Evolutionary conservation across 805 yeast genomes (phyloP), one percentile per base, ranked within the genome.

Genomic region (Saturnispora serradocipensis): DNA sequence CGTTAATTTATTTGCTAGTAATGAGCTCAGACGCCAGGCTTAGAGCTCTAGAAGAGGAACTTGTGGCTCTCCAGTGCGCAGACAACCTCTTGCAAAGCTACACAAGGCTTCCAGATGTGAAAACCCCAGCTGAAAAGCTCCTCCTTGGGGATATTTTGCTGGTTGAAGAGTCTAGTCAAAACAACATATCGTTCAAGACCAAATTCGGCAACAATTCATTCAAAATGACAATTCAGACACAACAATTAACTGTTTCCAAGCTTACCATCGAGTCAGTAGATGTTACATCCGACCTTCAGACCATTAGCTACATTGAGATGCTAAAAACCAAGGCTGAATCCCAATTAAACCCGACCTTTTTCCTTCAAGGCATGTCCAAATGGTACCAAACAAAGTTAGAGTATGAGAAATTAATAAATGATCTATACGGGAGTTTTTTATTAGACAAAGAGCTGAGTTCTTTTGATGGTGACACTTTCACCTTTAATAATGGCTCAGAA

Each of bases 351-450:
- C 47, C 47, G 3, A 30, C 47, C 1, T 20, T 45, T 13, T 45
- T 45, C 15, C 47, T 45, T 18, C 47, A 32, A 16, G 38, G 38
- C 10, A 34, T 45, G 47, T 22, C 44, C n/a, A 40, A 40, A 40
- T 40, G 44, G 44, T 40, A 13, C 11, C 18, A 40, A 5, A 22
- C 30, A 4, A 40, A 40, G 18, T 2, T 40, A 40, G 30, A 40
- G n/a, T 22, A 40, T 22, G 16, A 22, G 15, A 15, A 22, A 10
- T 13, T 40, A 6, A 9, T 40, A 3, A 13, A 24, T 4, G n/a
- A 10, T 6, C 25, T 40, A 40, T 24, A 40, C 24, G 16, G 24
- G n/a, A 15, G 10, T 7, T 18, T 40, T 40, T 24, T 5, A 22
- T 4, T n/a, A 13, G 5, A 10, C 15, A 27, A 27, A 10, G 30